These are phyloP conservation scores for Hypoxylon fragiforme DNA, from an alignment of 495 filamentous ascomycete genomes.

Conservation along the genomic window DNA sequence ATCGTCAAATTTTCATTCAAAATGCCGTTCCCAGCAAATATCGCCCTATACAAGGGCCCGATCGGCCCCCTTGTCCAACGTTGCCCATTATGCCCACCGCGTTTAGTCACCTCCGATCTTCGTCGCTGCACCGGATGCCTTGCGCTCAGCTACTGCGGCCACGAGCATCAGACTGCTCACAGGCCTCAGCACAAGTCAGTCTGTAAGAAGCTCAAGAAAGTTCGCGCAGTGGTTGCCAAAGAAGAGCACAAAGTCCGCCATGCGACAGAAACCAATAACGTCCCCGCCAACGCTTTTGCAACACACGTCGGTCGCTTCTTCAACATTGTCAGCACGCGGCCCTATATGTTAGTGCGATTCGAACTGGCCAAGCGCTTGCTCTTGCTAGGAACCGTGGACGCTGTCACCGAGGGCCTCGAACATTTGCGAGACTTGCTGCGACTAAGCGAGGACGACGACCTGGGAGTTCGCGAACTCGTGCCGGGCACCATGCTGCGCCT, in stretches of 20 bases:
- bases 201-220: conserved; percentile 46
- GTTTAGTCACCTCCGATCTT: conserved; percentile 7
- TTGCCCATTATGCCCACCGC: conserved; percentile 25
- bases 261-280: conserved; percentile 33
- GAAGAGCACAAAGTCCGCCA: conserved; percentile 42
- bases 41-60: conserved; percentile 13
- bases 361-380: conserved; percentile 33
- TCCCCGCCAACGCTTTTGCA: conserved; percentile 43
- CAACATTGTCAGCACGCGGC: conserved; percentile 41
- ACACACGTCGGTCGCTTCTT: conserved; percentile 46
- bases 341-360: conserved; percentile 49
- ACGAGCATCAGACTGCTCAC: conserved; percentile 49
- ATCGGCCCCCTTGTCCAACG: conserved; percentile 19
- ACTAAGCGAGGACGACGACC: conserved; percentile 49
- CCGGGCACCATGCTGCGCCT: conserved; percentile 53
- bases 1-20: neutral
- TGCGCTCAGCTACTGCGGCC: conserved; percentile 48
- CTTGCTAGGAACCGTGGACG: conserved; percentile 39
- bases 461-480: conserved; percentile 45
- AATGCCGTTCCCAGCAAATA: conserved; percentile 1
- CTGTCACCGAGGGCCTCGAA: conserved; percentile 43
- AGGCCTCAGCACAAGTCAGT: conserved; percentile 42
- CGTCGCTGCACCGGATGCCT: conserved; percentile 47
- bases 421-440: conserved; percentile 45
- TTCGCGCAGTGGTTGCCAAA: conserved; percentile 20